phyloP scores from a whole-genome alignment of 2,329 filamentous ascomycete genomes.

The Beauveria australis region DNA sequence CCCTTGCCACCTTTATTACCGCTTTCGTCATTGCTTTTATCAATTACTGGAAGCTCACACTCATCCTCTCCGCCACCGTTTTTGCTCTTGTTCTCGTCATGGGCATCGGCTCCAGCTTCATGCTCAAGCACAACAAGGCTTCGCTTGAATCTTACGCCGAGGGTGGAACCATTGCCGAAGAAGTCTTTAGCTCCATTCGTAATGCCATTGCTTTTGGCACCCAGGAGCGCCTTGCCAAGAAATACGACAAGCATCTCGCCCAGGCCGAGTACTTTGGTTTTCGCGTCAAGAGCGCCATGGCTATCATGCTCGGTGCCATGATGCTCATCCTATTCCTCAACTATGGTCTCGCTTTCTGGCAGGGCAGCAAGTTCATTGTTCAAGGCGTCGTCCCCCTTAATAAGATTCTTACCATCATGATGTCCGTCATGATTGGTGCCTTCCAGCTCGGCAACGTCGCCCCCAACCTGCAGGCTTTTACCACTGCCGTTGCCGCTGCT shows the following conservation, averaged over 20 bases:
- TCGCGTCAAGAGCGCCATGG: constrained; percentile 64
- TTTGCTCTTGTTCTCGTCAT: constrained; percentile 72
- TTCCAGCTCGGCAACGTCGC: constrained; percentile 84
- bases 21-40: constrained; percentile 87
- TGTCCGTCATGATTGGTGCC: constrained; percentile 87
- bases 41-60: constrained; percentile 85
- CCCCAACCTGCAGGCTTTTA: constrained; percentile 81
- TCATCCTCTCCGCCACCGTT: constrained; percentile 78
- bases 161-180: constrained; percentile 83
- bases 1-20: constrained; percentile 73
- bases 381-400: constrained; percentile 57
- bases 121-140: constrained; percentile 73
- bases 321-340: constrained; percentile 80
- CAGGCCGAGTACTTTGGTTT: constrained; percentile 69
- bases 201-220: constrained; percentile 91
- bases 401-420: constrained; percentile 73
- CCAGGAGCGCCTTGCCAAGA: constrained; percentile 78
- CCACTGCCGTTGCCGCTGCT: constrained; percentile 72
- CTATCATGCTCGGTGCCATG: constrained; percentile 73
- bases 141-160: constrained; percentile 72
- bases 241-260: constrained; percentile 70
- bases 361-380: constrained; percentile 69
- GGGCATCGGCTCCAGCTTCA: constrained; percentile 63
- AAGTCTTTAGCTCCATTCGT: constrained; percentile 87
- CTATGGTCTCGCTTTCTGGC: constrained; percentile 84